Conservation (phyloP, 305 asterid genomes). For the Ajuga reptans region DNA sequence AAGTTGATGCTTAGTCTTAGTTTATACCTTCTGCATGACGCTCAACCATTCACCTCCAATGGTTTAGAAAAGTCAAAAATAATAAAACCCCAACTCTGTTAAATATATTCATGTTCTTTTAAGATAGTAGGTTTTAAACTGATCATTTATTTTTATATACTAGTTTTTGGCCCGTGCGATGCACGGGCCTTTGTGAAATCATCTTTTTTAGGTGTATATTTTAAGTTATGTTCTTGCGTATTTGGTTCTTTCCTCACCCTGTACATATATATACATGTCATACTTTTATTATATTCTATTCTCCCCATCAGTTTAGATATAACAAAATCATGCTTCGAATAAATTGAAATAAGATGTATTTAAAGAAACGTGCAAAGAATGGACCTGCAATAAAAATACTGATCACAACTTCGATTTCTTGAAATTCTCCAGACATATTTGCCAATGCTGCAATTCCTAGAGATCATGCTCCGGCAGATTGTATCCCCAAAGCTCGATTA, state of each 20-base stretch:
- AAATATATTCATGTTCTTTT: background rate
- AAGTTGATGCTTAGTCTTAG: background rate
- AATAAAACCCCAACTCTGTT: too few relatives aligned
- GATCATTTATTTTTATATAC: too few relatives aligned
- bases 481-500: slow-evolving; percentile 83
- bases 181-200: too few relatives aligned
- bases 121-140: too few relatives aligned
- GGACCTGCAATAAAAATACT: slow-evolving; percentile 75
- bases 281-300: too few relatives aligned
- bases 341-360: background rate
- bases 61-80: too few relatives aligned
- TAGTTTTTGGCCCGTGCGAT: too few relatives aligned
- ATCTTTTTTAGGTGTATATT: too few relatives aligned
- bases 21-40: background rate
- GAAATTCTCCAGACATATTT: slow-evolving; percentile 43
- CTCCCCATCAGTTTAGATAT: background rate
- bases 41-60: too few relatives aligned
- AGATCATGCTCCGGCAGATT: slow-evolving; percentile 87
- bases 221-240: too few relatives aligned
- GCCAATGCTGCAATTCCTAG: slow-evolving; percentile 66
- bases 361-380: background rate
- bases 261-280: too few relatives aligned
- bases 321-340: background rate
- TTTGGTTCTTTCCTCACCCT: too few relatives aligned
- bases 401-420: slow-evolving; percentile 55